Conservation (phyloP, 192 early-diverging fungal genomes). For the Dissophora ornata region DNA sequence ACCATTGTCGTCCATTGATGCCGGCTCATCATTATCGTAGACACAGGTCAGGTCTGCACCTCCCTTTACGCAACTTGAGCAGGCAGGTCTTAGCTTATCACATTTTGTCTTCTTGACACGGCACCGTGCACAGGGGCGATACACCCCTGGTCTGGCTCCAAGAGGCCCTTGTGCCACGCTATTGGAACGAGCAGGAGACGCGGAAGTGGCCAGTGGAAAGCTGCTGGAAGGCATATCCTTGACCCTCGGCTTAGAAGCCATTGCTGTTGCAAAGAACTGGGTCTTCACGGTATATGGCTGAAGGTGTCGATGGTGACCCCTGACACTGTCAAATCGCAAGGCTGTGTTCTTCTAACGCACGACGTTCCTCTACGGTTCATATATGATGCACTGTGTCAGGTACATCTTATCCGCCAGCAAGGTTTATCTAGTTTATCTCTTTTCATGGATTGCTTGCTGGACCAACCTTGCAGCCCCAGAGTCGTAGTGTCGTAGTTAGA, state of each 20-base stretch:
- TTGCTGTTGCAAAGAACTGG: too few relatives aligned
- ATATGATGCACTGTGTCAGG: too few relatives aligned
- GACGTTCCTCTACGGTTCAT: too few relatives aligned
- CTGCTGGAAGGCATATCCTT: background rate
- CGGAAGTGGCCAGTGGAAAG: background rate
- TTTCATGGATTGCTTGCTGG: too few relatives aligned
- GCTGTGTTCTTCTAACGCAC: too few relatives aligned
- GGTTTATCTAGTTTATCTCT: too few relatives aligned
- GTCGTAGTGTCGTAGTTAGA: too few relatives aligned
- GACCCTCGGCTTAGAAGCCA: background rate
- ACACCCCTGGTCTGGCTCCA: constrained; percentile 43
- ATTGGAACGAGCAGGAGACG: background rate
- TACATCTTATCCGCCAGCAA: too few relatives aligned
- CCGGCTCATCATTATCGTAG: constrained; percentile 50
- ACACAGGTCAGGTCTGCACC: constrained; percentile 18
- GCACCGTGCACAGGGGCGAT: constrained; percentile 49
- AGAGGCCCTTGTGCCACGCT: constrained; percentile 6
- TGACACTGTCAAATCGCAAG: background rate
- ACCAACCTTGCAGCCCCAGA: too few relatives aligned
- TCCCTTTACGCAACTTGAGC: constrained; percentile 38
- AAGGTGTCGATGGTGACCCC: background rate
- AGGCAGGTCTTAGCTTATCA: constrained; percentile 32
- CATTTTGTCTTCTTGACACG: constrained; percentile 51
- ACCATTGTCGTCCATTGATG: background rate
- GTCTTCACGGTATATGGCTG: too few relatives aligned